These are phyloP conservation scores for Syzygium jambos DNA, from an alignment of 345 rosid genomes.

Conservation along the genomic window DNA sequence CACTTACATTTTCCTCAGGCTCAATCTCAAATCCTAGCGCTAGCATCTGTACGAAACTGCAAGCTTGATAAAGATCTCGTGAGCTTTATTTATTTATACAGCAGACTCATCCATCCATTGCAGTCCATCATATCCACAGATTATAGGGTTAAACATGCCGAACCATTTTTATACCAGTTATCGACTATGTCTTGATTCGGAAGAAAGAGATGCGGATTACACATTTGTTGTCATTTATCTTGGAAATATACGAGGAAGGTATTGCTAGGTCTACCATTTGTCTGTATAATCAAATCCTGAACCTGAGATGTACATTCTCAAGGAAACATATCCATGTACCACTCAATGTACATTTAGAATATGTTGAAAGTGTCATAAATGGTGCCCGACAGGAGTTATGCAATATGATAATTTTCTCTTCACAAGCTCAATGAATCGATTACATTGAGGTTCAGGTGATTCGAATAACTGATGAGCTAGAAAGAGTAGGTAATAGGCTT, in stretches of 20 bases:
- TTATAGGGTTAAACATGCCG: neutral
- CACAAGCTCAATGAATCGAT: neutral
- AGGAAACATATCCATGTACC: neutral
- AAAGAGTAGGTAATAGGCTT: neutral
- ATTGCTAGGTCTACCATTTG: neutral
- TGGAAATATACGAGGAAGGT: neutral
- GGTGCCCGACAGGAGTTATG: neutral
- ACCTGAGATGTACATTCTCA: neutral
- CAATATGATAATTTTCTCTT: neutral
- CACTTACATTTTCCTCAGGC: slow-evolving; percentile 20
- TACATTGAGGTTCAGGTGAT: neutral
- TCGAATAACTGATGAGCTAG: neutral
- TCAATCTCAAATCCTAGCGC: slow-evolving; percentile 37
- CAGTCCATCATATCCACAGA: neutral
- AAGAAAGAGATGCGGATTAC: neutral
- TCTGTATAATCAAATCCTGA: neutral
- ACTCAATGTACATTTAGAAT: neutral
- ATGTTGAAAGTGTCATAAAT: neutral
- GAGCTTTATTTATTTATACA: neutral
- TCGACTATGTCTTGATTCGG: neutral
- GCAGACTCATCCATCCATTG: neutral
- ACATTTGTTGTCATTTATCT: neutral
- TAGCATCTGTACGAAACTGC: slow-evolving; percentile 35
- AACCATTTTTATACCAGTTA: neutral
- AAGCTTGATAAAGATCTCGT: slow-evolving; percentile 21